Conservation (phyloP, 1,139 yeast species). For the Meyerozyma smithsonii region DNA sequence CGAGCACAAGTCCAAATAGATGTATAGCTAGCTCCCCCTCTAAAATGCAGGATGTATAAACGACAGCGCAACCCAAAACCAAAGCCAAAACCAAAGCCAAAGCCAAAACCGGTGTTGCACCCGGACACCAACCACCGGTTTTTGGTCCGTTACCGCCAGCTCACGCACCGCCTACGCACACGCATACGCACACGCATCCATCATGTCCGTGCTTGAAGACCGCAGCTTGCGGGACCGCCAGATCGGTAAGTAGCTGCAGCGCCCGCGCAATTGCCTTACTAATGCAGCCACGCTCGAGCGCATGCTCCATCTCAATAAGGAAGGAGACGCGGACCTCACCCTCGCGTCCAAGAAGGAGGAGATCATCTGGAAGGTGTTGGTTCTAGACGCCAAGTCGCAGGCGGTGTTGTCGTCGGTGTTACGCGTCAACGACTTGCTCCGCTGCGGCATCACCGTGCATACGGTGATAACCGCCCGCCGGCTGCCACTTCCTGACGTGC, state of each 20-base stretch:
- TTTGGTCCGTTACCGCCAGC: background rate
- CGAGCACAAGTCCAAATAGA: constrained; percentile 29
- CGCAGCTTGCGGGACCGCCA: constrained; percentile 31
- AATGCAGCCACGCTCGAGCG: constrained; percentile 56
- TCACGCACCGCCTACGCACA: background rate
- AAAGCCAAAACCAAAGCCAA: no score
- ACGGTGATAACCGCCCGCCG: constrained; percentile 65
- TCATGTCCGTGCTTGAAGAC: constrained; percentile 11
- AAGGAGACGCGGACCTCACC: constrained; percentile 48
- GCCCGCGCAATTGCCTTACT: constrained; percentile 6
- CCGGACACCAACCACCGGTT: background rate
- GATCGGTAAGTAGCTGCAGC: constrained; percentile 18
- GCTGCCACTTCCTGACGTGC: constrained; percentile 85
- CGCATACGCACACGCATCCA: background rate
- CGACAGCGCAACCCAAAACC: no score
- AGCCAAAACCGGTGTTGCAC: background rate
- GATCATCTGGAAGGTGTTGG: constrained; percentile 87
- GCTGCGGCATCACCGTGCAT: constrained; percentile 89
- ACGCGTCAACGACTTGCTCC: constrained; percentile 82
- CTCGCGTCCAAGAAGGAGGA: constrained; percentile 55
- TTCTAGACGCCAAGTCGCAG: constrained; percentile 76
- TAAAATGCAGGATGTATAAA: background rate
- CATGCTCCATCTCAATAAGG: constrained; percentile 76
- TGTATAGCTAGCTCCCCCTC: background rate
- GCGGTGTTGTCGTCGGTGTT: constrained; percentile 84